Evolutionary conservation across 73 alveolate genomes (phyloP).

Genomic region (Strombidium stylifer): DNA sequence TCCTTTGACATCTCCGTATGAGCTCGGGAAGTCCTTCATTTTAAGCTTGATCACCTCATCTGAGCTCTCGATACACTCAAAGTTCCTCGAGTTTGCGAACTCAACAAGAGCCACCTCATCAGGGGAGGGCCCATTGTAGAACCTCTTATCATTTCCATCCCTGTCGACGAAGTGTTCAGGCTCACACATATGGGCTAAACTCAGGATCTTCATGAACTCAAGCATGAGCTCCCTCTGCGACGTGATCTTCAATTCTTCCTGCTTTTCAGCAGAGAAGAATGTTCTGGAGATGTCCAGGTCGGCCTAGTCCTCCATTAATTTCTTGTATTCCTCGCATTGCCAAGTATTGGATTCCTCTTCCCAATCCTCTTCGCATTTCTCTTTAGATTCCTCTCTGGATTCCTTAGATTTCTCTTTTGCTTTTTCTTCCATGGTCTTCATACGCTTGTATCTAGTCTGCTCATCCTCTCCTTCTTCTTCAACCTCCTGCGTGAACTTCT

Average conservation of each 20-base stretch:
- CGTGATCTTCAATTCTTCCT: too few relatives aligned
- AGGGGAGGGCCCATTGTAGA: slow-evolving; percentile 76
- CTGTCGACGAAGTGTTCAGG: slow-evolving; percentile 40
- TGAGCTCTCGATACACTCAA: slow-evolving; percentile 7
- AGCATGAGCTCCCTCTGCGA: slow-evolving; percentile 32
- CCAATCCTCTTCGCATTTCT: slow-evolving; percentile 5
- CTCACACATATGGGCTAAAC: slow-evolving; percentile 74
- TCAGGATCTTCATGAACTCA: slow-evolving; percentile 62
- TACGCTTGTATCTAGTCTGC: too few relatives aligned
- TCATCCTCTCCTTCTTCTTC: too few relatives aligned
- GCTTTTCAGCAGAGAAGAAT: too few relatives aligned
- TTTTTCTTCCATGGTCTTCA: background rate
- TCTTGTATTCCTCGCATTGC: too few relatives aligned
- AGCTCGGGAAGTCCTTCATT: too few relatives aligned
- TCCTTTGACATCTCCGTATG: too few relatives aligned
- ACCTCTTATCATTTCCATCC: slow-evolving; percentile 6
- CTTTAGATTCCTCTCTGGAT: slow-evolving; percentile 12
- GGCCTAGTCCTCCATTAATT: too few relatives aligned
- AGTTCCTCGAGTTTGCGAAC: slow-evolving; percentile 53
- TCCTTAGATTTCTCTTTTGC: background rate
- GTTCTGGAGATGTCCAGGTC: too few relatives aligned
- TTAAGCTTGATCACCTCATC: too few relatives aligned
- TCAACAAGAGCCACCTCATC: slow-evolving; percentile 80
- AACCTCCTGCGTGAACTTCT: background rate
- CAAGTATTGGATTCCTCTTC: too few relatives aligned